Base-by-base conservation (phyloP, 2,329 filamentous ascomycete species). In the Aspergillus felis region DNA sequence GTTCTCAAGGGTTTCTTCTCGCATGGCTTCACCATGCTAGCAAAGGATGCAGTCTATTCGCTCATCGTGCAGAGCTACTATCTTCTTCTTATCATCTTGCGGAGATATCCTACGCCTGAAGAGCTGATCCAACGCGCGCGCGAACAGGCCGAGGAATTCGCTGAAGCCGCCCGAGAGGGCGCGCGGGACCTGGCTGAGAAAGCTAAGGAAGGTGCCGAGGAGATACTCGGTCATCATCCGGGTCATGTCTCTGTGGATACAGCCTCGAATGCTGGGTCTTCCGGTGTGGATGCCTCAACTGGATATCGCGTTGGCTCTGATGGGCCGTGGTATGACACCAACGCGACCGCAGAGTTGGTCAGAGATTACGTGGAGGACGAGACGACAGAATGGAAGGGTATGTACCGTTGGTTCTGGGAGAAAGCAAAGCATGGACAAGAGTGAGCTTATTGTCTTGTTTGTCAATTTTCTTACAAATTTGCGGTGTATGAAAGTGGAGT, bases 21-120 rank as follows among this genome's bases (percentile, higher is more conserved):
- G 24, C 91, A 96, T 67, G 92, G 92, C 0, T 82, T 92, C 53
- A 93, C 91, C 1, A 96, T 96, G 90, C 78, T 93, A 54, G 85
- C 90, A 57, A 96, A 96, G 74, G 90, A 93, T 56, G 77, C 84
- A 4, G 83, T 94, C 8, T 90, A 96, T 70, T 80, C 83, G 28
- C 72, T 87, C 17, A 84, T 96, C 56, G 83, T 95, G 58, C 84
- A 84, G 61, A 66, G 87, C 4, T 95, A 93, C 74, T 89, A 90
- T 63, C 68, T 86, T 6, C 68, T 88, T 1, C 74, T 89, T n/a
- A 77, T 77, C 25, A 61, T 79, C 3, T 61, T 81, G 28, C 72
- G 73, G 53, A 74, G 67, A 22, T 79, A 78, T 57, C 79, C 79
- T 0, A 73, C 69, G n/a, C 70, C 79, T 0, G 69, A 75, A 5